phyloP scores from a whole-genome alignment of 306 rosid species.

The Castanopsis chinensis region DNA sequence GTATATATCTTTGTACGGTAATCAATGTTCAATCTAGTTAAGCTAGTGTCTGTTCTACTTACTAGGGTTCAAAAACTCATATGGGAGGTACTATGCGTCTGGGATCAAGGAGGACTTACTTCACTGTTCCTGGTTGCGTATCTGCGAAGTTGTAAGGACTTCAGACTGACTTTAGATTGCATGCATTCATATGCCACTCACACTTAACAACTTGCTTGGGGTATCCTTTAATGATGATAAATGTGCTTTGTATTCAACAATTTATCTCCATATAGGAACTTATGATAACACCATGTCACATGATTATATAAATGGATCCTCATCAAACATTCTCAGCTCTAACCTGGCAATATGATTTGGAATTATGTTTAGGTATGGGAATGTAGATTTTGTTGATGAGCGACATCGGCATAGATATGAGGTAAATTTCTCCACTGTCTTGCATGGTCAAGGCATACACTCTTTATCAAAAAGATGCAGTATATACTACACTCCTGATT shows the following conservation, averaged over 20 bases:
- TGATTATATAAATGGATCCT: not conserved
- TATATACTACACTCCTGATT: not conserved
- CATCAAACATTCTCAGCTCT: constrained; percentile 3
- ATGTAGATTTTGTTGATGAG: constrained; percentile 61
- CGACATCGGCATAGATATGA: constrained; percentile 91
- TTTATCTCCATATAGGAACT: constrained; percentile 1
- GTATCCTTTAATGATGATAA: not conserved
- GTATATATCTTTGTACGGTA: not conserved
- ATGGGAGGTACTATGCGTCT: constrained; percentile 99
- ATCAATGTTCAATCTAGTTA: constrained; percentile 4
- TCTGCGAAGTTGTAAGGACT: constrained; percentile 84
- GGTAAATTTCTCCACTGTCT: constrained; percentile 36
- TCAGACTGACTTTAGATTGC: constrained; percentile 16
- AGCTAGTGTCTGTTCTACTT: constrained; percentile 9
- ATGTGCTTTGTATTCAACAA: constrained; percentile 7
- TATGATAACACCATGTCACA: not conserved
- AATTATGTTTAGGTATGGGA: constrained; percentile 56
- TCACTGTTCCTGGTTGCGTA: constrained; percentile 64
- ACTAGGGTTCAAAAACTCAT: constrained; percentile 88
- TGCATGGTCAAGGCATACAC: not conserved
- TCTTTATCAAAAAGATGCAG: not conserved
- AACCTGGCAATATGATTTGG: constrained; percentile 10
- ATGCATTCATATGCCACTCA: not conserved
- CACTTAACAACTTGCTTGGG: constrained; percentile 5
- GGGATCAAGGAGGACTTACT: constrained; percentile 87